Conservation (phyloP, 345 rosid genomes). For the Xanthoceras sorbifolium region DNA sequence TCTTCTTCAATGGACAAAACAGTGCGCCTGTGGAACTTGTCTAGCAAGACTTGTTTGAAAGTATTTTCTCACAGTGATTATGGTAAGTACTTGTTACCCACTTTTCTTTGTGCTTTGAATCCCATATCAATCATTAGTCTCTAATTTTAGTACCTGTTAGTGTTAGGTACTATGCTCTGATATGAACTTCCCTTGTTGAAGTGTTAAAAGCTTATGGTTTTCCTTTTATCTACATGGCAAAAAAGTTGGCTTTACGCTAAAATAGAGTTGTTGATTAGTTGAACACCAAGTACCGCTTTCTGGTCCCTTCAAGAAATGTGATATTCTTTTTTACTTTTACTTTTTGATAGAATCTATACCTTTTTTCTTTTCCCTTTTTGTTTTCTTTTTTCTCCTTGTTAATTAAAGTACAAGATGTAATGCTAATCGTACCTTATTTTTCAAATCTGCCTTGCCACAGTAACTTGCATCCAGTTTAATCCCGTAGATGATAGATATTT, state of each 20-base stretch:
- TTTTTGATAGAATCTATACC: not conserved
- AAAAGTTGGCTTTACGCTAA: not conserved
- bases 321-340: not conserved
- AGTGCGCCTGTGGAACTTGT: conserved; percentile 88
- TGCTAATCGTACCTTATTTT: conserved; percentile 20
- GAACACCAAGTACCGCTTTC: not conserved
- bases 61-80: conserved; percentile 90
- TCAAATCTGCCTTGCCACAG: conserved; percentile 50
- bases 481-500: conserved; percentile 95
- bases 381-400: not conserved
- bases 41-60: conserved; percentile 85
- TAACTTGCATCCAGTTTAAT: conserved; percentile 98
- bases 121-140: not conserved
- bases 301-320: conserved; percentile 4
- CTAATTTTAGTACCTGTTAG: not conserved
- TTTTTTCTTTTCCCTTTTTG: not conserved
- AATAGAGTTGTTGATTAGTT: not conserved
- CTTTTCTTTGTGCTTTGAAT: conserved; percentile 3
- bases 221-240: not conserved
- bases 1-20: conserved; percentile 99
- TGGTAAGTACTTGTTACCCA: conserved; percentile 54
- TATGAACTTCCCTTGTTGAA: not conserved
- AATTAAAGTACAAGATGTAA: not conserved
- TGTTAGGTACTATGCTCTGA: not conserved
- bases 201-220: not conserved